Conservation (phyloP, 495 filamentous ascomycete species). For the Daldinia bambusicola region DNA sequence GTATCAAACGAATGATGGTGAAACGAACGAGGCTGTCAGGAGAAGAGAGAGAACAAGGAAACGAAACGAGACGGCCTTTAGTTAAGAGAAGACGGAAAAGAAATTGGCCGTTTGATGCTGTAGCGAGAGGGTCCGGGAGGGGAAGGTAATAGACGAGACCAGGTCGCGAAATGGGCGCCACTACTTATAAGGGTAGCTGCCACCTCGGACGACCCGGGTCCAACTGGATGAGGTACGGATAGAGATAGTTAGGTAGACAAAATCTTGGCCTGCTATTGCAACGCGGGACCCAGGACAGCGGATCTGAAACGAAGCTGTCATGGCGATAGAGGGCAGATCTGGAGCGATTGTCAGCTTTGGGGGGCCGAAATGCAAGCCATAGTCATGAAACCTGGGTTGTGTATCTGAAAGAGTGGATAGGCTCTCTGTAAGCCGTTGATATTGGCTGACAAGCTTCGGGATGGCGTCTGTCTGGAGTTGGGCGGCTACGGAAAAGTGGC, state of each 20-base stretch:
- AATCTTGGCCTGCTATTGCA: slow-evolving; percentile 38
- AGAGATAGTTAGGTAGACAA: neutral
- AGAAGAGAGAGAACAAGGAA: slow-evolving; percentile 39
- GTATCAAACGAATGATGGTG: slow-evolving; percentile 60
- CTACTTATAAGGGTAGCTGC: slow-evolving; percentile 49
- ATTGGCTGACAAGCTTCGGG: slow-evolving; percentile 58
- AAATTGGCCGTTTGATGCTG: slow-evolving; percentile 51
- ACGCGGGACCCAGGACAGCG: slow-evolving; percentile 43
- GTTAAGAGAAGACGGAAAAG: slow-evolving; percentile 47
- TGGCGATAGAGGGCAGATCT: slow-evolving; percentile 49
- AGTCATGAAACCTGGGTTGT: slow-evolving; percentile 59
- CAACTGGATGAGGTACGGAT: slow-evolving; percentile 33
- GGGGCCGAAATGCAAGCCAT: slow-evolving; percentile 50
- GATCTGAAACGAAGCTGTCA: slow-evolving; percentile 58
- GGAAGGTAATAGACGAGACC: slow-evolving; percentile 44
- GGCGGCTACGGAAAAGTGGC: slow-evolving; percentile 59
- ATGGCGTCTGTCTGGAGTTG: slow-evolving; percentile 63
- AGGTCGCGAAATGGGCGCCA: slow-evolving; percentile 50
- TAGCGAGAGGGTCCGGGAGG: slow-evolving; percentile 49
- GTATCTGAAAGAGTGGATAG: slow-evolving; percentile 59
- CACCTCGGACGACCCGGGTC: slow-evolving; percentile 27
- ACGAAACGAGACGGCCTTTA: slow-evolving; percentile 37
- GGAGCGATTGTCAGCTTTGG: slow-evolving; percentile 43
- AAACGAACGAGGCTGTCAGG: slow-evolving; percentile 47
- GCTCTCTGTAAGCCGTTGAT: slow-evolving; percentile 53